Evolutionary conservation across 805 yeast species (phyloP).

Genomic region (Saccharomycopsis sp.): DNA sequence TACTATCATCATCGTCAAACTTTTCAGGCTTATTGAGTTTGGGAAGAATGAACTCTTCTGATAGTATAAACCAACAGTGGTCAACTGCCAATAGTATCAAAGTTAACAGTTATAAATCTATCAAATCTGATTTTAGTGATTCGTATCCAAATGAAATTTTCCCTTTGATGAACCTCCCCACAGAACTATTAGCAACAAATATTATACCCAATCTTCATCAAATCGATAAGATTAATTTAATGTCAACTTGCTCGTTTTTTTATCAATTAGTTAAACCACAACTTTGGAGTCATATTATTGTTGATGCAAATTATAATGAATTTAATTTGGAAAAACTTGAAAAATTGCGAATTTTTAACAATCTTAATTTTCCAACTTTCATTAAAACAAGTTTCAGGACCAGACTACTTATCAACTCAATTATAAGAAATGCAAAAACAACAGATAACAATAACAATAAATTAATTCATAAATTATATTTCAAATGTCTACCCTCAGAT

Average conservation of each 20-base stretch:
- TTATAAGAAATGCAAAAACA: neutral
- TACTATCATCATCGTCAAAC: neutral
- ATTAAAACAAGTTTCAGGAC: constrained; percentile 9
- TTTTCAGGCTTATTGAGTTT: neutral
- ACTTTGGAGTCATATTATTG: constrained; percentile 6
- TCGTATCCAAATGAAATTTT: neutral
- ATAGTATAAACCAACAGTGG: neutral
- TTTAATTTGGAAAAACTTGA: constrained; percentile 5
- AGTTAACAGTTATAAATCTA: constrained; percentile 1
- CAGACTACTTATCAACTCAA: constrained; percentile 1
- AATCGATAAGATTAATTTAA: constrained; percentile 6
- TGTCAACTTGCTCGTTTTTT: constrained; percentile 3
- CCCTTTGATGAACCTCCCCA: constrained; percentile 8
- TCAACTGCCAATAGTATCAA: neutral
- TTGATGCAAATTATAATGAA: constrained; percentile 10
- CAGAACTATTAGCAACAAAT: constrained; percentile 4
- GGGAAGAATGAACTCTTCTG: neutral
- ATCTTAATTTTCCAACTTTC: constrained; percentile 5
- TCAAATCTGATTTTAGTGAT: neutral
- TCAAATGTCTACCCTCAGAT: constrained; percentile 7
- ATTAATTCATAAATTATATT: constrained; percentile 2
- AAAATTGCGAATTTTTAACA: neutral
- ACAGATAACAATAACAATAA: neutral
- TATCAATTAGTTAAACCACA: constrained; percentile 1
- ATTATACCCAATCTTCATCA: constrained; percentile 5